Evolutionary conservation across 331 rosid genomes (phyloP).

Genomic region (Malus hybrid): DNA sequence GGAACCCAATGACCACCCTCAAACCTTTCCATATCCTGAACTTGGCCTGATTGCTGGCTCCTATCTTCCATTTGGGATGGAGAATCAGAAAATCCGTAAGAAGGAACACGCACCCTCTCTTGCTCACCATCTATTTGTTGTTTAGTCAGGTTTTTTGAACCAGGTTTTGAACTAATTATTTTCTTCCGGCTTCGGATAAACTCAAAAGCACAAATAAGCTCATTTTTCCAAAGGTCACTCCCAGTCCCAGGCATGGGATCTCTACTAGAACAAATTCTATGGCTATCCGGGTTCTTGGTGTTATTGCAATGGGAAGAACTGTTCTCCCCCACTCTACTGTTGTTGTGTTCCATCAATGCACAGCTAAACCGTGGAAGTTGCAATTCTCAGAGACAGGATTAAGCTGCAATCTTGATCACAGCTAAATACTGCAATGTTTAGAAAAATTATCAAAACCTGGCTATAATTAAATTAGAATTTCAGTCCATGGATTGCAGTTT

Average conservation of each 20-base stretch:
- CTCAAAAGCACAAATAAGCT: slow-evolving; percentile 91
- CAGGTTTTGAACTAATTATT: slow-evolving; percentile 22
- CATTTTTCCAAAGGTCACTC: slow-evolving; percentile 74
- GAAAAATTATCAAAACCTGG: neutral
- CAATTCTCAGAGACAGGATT: neutral
- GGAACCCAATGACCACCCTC: slow-evolving; percentile 41
- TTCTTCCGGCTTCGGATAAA: slow-evolving; percentile 40
- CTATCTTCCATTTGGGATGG: slow-evolving; percentile 19
- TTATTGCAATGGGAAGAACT: slow-evolving; percentile 11
- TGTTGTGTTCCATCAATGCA: slow-evolving; percentile 24
- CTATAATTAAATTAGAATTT: neutral
- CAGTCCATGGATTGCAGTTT: neutral
- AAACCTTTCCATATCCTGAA: slow-evolving; percentile 20
- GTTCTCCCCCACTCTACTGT: slow-evolving; percentile 23
- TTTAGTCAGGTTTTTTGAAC: slow-evolving; percentile 23
- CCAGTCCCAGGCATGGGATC: slow-evolving; percentile 30
- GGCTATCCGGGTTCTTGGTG: slow-evolving; percentile 37
- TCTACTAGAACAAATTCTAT: slow-evolving; percentile 25
- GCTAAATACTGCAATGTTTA: neutral
- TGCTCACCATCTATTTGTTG: slow-evolving; percentile 23
- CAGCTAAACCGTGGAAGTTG: neutral
- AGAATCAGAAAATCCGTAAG: slow-evolving; percentile 25
- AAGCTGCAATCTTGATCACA: neutral
- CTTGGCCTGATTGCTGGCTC: slow-evolving; percentile 14
- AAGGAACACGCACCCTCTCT: slow-evolving; percentile 21